These are phyloP conservation scores for Tagetes erecta DNA, from an alignment of 129 eudicot genomes.

Conservation along the genomic window DNA sequence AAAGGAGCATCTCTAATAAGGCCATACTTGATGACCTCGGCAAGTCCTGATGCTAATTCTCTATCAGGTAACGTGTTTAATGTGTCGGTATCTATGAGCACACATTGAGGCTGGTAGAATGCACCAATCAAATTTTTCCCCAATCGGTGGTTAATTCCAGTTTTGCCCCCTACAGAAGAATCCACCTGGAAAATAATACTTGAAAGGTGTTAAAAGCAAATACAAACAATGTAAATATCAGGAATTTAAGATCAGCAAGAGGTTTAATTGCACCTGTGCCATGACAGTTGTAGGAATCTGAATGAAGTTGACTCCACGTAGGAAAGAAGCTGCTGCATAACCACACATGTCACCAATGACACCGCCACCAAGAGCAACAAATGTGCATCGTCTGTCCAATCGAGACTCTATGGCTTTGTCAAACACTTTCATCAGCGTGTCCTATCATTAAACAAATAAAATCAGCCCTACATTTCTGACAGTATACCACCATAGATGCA, in stretches of 20 bases:
- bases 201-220: not conserved
- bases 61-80: constrained; percentile 87
- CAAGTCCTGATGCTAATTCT: constrained; percentile 94
- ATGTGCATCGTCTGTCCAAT: constrained; percentile 84
- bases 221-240: not conserved
- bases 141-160: constrained; percentile 86
- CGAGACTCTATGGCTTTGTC: constrained; percentile 97
- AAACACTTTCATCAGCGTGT: constrained; percentile 85
- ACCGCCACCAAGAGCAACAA: constrained; percentile 99
- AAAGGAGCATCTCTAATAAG: constrained; percentile 85
- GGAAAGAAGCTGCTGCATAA: constrained; percentile 93
- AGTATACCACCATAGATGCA: not conserved
- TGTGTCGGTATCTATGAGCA: constrained; percentile 86
- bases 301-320: constrained; percentile 92
- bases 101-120: constrained; percentile 95
- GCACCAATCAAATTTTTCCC: constrained; percentile 96
- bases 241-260: not conserved
- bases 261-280: constrained; percentile 65
- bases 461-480: not conserved
- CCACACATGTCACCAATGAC: constrained; percentile 99
- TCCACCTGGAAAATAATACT: constrained; percentile 59
- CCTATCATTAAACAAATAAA: constrained; percentile 41
- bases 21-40: constrained; percentile 88
- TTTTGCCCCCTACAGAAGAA: constrained; percentile 97
- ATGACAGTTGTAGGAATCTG: constrained; percentile 98